Evolutionary conservation across 2,329 filamentous ascomycete species (phyloP).

Genomic region (Alternaria infectoria): DNA sequence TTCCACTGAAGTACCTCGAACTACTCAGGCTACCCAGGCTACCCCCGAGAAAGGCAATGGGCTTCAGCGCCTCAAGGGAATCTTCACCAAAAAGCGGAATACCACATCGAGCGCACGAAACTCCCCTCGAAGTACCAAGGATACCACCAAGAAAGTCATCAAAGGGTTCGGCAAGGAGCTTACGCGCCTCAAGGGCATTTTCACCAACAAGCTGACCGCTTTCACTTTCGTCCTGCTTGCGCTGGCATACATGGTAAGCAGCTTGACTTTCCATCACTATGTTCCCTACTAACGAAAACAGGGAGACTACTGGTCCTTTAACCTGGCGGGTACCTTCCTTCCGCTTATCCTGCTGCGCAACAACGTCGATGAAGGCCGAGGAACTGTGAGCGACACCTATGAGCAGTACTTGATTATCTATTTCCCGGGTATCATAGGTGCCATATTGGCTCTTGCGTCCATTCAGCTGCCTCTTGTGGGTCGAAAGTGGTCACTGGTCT

Average conservation of each 20-base stretch:
- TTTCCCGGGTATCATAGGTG: conserved; percentile 35
- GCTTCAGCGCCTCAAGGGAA: conserved; percentile 32
- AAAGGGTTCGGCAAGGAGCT: conserved; percentile 29
- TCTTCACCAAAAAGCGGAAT: conserved; percentile 34
- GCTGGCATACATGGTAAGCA: conserved; percentile 32
- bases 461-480: conserved; percentile 37
- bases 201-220: conserved; percentile 33
- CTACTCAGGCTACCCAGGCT: conserved; percentile 6
- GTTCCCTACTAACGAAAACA: not conserved
- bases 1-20: not conserved
- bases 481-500: conserved; percentile 38
- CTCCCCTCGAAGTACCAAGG: conserved; percentile 10
- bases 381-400: conserved; percentile 33
- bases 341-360: conserved; percentile 38
- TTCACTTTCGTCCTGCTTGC: conserved; percentile 35
- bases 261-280: not conserved
- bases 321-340: conserved; percentile 34
- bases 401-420: conserved; percentile 41
- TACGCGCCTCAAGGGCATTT: conserved; percentile 35
- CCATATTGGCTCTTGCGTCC: conserved; percentile 28
- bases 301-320: conserved; percentile 44
- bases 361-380: conserved; percentile 32
- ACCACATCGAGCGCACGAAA: conserved; percentile 1
- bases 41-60: conserved; percentile 32
- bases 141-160: conserved; percentile 31